These are phyloP conservation scores for Talaromyces rugulosus DNA, from an alignment of 2,329 filamentous ascomycete species.

Conservation along the genomic window DNA sequence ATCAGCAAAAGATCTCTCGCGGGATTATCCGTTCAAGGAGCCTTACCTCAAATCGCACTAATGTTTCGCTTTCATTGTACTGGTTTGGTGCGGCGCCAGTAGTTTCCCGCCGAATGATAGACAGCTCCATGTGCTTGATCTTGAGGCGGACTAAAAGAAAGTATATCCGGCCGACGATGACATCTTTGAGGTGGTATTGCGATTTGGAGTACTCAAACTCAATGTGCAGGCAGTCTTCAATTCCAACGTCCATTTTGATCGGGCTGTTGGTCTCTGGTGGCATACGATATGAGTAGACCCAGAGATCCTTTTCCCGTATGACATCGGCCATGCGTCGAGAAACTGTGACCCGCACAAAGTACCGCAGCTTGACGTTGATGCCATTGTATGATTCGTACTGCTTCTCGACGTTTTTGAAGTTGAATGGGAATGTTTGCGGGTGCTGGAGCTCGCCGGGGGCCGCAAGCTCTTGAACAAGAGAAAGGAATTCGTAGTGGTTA, in stretches of 20 bases:
- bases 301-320: conserved; percentile 97
- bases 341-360: conserved; percentile 96
- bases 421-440: conserved; percentile 97
- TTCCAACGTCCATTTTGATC: conserved; percentile 99
- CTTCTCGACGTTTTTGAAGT: conserved; percentile 99
- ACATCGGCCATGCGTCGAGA: conserved; percentile 96
- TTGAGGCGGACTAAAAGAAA: conserved; percentile 95
- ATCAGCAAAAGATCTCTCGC: conserved; percentile 9
- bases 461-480: conserved; percentile 91
- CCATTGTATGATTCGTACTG: conserved; percentile 99
- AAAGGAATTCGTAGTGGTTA: conserved; percentile 99
- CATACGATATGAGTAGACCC: conserved; percentile 98
- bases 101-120: conserved; percentile 93
- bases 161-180: conserved; percentile 97
- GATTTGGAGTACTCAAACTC: conserved; percentile 99
- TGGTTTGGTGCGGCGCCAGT: conserved; percentile 96
- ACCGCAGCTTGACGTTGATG: conserved; percentile 98
- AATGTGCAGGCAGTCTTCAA: conserved; percentile 98
- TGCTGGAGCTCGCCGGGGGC: conserved; percentile 97
- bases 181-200: conserved; percentile 98
- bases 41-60: conserved; percentile 87
- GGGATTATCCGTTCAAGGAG: not conserved
- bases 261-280: conserved; percentile 96
- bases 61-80: conserved; percentile 98
- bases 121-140: conserved; percentile 99